Conservation (phyloP, 805 yeast species). For the Kurtzmaniella cleridarum region DNA sequence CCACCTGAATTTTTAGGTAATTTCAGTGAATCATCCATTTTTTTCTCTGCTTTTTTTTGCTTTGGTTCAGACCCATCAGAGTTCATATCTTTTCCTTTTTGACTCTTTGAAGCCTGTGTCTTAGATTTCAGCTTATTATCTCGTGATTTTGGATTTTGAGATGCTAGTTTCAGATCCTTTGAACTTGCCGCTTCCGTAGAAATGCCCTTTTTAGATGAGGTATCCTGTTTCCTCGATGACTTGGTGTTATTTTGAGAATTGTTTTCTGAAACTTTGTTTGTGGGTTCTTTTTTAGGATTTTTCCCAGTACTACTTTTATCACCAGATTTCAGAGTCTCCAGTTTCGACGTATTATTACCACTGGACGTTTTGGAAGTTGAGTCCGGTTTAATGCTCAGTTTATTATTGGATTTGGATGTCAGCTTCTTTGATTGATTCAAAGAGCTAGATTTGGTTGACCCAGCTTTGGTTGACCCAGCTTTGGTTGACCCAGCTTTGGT, state of each 20-base stretch:
- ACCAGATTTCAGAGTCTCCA: not conserved
- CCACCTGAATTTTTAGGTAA: too few relatives aligned
- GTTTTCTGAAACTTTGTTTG: not conserved
- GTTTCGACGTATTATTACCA: not conserved
- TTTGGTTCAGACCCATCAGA: not conserved
- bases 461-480: not conserved
- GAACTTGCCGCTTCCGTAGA: too few relatives aligned
- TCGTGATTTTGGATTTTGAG: too few relatives aligned
- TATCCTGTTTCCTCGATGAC: too few relatives aligned
- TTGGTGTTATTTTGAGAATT: too few relatives aligned
- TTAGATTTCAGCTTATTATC: too few relatives aligned
- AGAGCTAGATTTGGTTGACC: slow-evolving; percentile 3
- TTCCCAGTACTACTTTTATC: not conserved
- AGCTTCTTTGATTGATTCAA: slow-evolving; percentile 1
- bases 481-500: not conserved
- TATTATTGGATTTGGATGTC: slow-evolving; percentile 2
- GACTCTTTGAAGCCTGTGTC: not conserved
- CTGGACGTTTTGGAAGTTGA: not conserved
- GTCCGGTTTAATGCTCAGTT: not conserved
- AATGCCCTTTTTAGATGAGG: too few relatives aligned
- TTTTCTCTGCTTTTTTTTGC: not conserved
- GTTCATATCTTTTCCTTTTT: not conserved
- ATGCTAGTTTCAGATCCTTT: too few relatives aligned
- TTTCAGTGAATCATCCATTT: too few relatives aligned
- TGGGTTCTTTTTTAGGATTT: not conserved